These are phyloP conservation scores for Phaffomyces opuntiae DNA, from an alignment of 805 yeast genomes.

Conservation along the genomic window DNA sequence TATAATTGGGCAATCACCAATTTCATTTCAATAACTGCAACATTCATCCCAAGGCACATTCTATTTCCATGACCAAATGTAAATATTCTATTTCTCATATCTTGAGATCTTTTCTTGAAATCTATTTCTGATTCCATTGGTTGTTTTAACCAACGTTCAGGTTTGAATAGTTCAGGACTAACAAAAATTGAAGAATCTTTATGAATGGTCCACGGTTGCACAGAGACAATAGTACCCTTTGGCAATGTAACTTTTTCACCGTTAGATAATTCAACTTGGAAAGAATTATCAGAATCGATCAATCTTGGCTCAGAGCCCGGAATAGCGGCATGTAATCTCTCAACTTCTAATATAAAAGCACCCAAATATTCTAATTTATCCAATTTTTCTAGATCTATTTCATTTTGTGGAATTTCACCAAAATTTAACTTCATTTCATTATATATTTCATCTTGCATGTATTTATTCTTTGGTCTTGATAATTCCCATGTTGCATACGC, in stretches of 20 bases:
- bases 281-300: conserved; percentile 26
- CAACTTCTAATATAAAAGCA: conserved; percentile 56
- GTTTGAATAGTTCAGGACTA: conserved; percentile 44
- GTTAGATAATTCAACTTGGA: conserved; percentile 11
- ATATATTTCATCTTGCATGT: conserved; percentile 40
- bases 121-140: conserved; percentile 29
- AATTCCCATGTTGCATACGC: conserved; percentile 53
- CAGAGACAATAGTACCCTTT: conserved; percentile 46
- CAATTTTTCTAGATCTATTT: conserved; percentile 29
- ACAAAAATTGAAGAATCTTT: conserved; percentile 39
- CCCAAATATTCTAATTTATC: conserved; percentile 51
- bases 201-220: conserved; percentile 63
- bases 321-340: conserved; percentile 60
- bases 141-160: conserved; percentile 54
- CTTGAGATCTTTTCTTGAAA: conserved; percentile 30
- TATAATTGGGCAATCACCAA: conserved; percentile 46
- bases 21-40: conserved; percentile 63
- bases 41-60: conserved; percentile 68
- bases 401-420: conserved; percentile 24
- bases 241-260: conserved; percentile 34
- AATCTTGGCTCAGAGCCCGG: conserved; percentile 69
- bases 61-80: conserved; percentile 69
- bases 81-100: conserved; percentile 49
- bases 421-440: conserved; percentile 36
- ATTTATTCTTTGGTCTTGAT: conserved; percentile 40